phyloP scores from a whole-genome alignment of 148 eudicot species.

The Chenopodium berlandieri region DNA sequence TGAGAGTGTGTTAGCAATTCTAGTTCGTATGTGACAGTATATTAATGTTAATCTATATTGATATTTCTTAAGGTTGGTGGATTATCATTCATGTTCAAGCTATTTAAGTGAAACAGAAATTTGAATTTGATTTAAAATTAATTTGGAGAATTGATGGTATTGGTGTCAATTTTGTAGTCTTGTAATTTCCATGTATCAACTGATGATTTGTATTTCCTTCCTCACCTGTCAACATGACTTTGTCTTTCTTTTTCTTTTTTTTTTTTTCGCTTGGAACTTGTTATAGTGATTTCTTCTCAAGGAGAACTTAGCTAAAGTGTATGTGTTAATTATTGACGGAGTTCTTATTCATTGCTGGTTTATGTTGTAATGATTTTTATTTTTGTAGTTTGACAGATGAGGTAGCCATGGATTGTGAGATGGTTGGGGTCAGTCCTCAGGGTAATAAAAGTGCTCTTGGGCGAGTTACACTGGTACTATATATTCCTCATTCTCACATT shows the following conservation, averaged over 20 bases:
- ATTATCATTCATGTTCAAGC: neutral
- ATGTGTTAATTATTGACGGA: neutral
- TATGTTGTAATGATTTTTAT: conserved; percentile 12
- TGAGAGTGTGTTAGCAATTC: neutral
- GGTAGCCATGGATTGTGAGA: conserved; percentile 94
- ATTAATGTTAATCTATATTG: neutral
- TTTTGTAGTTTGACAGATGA: conserved; percentile 60
- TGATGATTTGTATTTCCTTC: too few relatives aligned
- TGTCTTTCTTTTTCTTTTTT: too few relatives aligned
- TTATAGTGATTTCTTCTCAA: too few relatives aligned
- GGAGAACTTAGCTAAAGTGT: too few relatives aligned
- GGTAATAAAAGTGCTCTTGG: conserved; percentile 98
- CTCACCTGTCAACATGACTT: too few relatives aligned
- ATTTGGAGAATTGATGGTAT: neutral
- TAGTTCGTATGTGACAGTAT: neutral
- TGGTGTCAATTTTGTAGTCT: too few relatives aligned
- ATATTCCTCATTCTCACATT: conserved; percentile 4
- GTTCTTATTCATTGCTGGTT: neutral
- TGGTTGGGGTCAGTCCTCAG: conserved; percentile 84
- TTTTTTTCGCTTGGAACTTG: too few relatives aligned
- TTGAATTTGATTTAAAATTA: too few relatives aligned
- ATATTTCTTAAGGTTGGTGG: neutral
- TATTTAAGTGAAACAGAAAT: too few relatives aligned
- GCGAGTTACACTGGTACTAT: conserved; percentile 83
- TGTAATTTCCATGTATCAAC: neutral